phyloP scores from a whole-genome alignment of 805 yeast species.

The Candida glaebosa region DNA sequence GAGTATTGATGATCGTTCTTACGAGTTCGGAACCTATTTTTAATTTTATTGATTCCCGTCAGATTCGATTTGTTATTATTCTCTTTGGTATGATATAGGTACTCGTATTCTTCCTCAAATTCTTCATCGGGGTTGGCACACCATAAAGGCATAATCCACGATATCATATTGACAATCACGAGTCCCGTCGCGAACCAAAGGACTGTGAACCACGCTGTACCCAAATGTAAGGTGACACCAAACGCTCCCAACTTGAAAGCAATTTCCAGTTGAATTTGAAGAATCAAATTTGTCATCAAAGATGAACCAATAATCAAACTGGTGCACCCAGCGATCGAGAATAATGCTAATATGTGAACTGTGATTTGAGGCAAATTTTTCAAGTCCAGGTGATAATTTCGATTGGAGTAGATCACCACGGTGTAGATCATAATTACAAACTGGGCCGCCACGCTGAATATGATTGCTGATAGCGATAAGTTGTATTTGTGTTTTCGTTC shows the following conservation, averaged over 20 bases:
- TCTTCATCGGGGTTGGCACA: slow-evolving; percentile 46
- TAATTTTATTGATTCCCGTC: not conserved
- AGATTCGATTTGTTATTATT: slow-evolving; percentile 4
- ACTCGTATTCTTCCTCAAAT: slow-evolving; percentile 15
- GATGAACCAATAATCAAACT: slow-evolving; percentile 28
- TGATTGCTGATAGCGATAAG: slow-evolving; percentile 25
- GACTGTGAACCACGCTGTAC: slow-evolving; percentile 39
- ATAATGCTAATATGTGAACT: slow-evolving; percentile 33
- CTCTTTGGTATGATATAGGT: slow-evolving; percentile 11
- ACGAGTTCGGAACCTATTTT: not conserved
- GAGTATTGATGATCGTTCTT: not conserved
- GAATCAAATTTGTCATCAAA: slow-evolving; percentile 24
- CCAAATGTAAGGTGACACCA: slow-evolving; percentile 44
- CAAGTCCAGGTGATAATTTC: slow-evolving; percentile 33
- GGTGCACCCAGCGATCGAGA: slow-evolving; percentile 31
- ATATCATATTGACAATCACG: slow-evolving; percentile 21
- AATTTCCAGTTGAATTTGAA: slow-evolving; percentile 22
- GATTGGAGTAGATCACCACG: slow-evolving; percentile 32
- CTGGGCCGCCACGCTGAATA: slow-evolving; percentile 27
- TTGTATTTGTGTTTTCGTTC: slow-evolving; percentile 14
- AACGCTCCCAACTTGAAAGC: slow-evolving; percentile 35
- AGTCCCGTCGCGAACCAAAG: slow-evolving; percentile 35
- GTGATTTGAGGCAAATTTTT: slow-evolving; percentile 23
- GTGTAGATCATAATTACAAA: slow-evolving; percentile 24
- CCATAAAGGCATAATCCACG: slow-evolving; percentile 43